Percentiles rank a stretch among this genome's conserved stretches.
Conservation (phyloP, 148 eudicot species). For the Oxyria digyna region DNA sequence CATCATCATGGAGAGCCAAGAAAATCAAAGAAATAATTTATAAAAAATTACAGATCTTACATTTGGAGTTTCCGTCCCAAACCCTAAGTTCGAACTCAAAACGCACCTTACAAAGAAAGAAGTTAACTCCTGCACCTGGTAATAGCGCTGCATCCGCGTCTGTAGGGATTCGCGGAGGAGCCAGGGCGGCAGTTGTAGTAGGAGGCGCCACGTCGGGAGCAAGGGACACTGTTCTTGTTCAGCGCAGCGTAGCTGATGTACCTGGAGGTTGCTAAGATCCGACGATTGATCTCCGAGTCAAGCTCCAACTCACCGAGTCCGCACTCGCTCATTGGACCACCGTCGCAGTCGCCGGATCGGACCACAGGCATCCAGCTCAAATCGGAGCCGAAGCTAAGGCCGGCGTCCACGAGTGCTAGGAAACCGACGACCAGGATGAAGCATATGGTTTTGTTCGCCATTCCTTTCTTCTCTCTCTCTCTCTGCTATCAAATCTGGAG, state of each 20-base stretch:
- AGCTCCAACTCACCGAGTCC: slow-evolving; percentile 21
- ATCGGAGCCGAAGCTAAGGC: neutral
- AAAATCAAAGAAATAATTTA: too few species aligned
- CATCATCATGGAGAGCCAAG: too few species aligned
- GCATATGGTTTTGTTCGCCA: slow-evolving; percentile 5
- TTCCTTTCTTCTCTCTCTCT: neutral
- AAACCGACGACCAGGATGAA: slow-evolving; percentile 18
- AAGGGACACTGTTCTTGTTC: slow-evolving; percentile 40
- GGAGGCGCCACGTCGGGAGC: too few species aligned
- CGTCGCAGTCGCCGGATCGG: slow-evolving; percentile 13
- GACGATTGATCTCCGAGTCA: slow-evolving; percentile 22
- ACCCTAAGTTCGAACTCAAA: slow-evolving; percentile 1
- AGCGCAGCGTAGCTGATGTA: slow-evolving; percentile 55
- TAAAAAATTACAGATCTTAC: slow-evolving; percentile 3
- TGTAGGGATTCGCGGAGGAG: too few species aligned
- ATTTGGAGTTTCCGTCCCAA: neutral
- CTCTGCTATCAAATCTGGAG: neutral
- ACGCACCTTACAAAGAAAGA: neutral
- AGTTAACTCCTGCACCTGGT: slow-evolving; percentile 44
- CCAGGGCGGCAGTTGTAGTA: too few species aligned
- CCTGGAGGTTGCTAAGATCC: slow-evolving; percentile 12
- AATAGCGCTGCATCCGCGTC: slow-evolving; percentile 54
- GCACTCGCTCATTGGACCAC: slow-evolving; percentile 27
- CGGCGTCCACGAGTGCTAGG: slow-evolving; percentile 13
- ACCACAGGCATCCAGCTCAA: slow-evolving; percentile 1